Base-by-base conservation (phyloP, 139 green algal species). In the Pleodorina starrii region DNA sequence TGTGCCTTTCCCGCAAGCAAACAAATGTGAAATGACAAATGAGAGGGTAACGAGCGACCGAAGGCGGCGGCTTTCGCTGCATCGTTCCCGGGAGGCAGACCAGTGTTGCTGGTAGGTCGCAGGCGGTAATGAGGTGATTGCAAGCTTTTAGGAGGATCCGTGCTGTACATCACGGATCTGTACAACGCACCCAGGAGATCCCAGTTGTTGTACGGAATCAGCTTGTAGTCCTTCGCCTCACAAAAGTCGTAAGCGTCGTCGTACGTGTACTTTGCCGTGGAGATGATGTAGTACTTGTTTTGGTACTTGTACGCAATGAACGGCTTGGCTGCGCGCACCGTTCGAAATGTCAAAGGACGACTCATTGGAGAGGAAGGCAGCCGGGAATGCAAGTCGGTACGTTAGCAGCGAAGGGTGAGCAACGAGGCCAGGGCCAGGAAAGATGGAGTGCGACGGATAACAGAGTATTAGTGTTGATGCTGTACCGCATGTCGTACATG, bases 191-290 rank as follows among this genome's bases (percentile, higher is more conserved):
- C 72, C 6, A 59, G 32, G 40, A 80, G 72, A 6, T 48, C 16
- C 42, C 42, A 38, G 42, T 80, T 21, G 14, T 57, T 80, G 72
- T 80, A 80, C 14, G 72, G 72, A 35, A 80, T 57, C 25, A 80
- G 40, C 25, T 57, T 59, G 72, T 80, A 80, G 40, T 40, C 72
- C 72, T 80, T 80, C 16, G 19, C 21, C 29, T 27, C 25, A 40
- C 72, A 80, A 35, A 59, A 80, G 25, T 38, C 17, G 42, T 80
- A 25, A 16, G 72, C 72, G 1, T 80, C 68, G 68, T 48, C 1
- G 42, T 57, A 57, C 9, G 43, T 80, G 72, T 80, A 80, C 43
- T 76, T 76, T 6, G 42, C 23, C 35, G 68, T 76, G 32, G 68
- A 76, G 68, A 21, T 32, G 14, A 76, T 29, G 36, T 76, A 76